Evolutionary conservation across 345 rosid species (phyloP).

Genomic region (Brassica incana): DNA sequence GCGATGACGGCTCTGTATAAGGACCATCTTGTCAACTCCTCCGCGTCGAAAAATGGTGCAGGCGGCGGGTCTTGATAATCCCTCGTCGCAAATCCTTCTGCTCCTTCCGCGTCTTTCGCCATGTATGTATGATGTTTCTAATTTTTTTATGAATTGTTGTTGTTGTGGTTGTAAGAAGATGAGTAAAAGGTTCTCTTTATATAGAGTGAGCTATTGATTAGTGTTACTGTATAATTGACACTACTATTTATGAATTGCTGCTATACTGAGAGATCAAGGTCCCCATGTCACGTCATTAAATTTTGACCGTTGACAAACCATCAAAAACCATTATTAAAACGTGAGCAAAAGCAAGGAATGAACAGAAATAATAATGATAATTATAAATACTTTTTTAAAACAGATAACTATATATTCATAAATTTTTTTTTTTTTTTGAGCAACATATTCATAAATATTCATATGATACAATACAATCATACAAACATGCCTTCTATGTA

Average conservation of each 20-base stretch:
- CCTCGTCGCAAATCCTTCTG: slow-evolving; percentile 44
- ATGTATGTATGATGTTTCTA: slow-evolving; percentile 27
- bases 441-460: neutral
- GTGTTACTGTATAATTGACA: neutral
- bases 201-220: slow-evolving; percentile 20
- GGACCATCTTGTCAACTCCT: slow-evolving; percentile 36
- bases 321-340: slow-evolving; percentile 10
- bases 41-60: slow-evolving; percentile 25
- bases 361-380: neutral
- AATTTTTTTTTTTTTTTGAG: too few relatives aligned
- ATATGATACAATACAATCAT: neutral
- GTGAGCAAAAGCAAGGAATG: neutral
- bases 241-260: too few relatives aligned
- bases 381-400: neutral
- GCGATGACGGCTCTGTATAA: slow-evolving; percentile 39
- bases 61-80: slow-evolving; percentile 39
- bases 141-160: neutral
- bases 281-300: neutral
- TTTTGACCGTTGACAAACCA: slow-evolving; percentile 24
- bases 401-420: neutral
- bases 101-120: slow-evolving; percentile 49
- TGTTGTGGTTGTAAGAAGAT: slow-evolving; percentile 14
- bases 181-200: neutral
- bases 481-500: neutral
- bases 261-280: neutral